A percentile compares a stretch with the other conserved stretches of the same genome.
Conservation (phyloP, 345 rosid species). For the Gossypium anomalum region DNA sequence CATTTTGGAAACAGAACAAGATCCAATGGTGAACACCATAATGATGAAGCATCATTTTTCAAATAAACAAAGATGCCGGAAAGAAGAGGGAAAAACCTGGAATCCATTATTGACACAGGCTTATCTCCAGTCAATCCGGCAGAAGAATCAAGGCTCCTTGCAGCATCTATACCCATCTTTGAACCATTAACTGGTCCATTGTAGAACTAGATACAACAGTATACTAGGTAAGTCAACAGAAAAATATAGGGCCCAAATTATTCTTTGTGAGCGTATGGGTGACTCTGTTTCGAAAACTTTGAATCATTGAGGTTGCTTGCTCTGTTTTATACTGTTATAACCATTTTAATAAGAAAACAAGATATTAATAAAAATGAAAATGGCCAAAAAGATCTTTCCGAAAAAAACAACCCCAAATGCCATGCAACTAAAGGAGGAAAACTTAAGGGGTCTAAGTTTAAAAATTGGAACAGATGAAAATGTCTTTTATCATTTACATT, state of each 20-base stretch:
- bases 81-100: slow-evolving; percentile 33
- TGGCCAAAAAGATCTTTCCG: neutral
- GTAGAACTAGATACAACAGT: slow-evolving; percentile 44
- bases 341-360: neutral
- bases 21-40: neutral
- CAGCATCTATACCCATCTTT: slow-evolving; percentile 24
- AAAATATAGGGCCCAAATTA: neutral
- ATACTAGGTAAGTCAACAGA: slow-evolving; percentile 20
- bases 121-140: slow-evolving; percentile 18
- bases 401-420: neutral
- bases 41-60: neutral
- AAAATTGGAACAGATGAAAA: neutral
- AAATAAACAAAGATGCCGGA: neutral
- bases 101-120: slow-evolving; percentile 18
- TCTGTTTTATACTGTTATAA: too few relatives aligned
- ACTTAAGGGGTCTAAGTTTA: neutral
- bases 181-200: slow-evolving; percentile 54
- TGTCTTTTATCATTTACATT: slow-evolving; percentile 1
- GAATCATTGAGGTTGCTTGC: neutral
- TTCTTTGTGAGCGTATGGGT: neutral
- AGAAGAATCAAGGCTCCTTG: slow-evolving; percentile 19
- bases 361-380: neutral
- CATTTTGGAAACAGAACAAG: neutral
- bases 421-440: neutral
- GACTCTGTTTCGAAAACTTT: neutral